Percentiles rank a stretch among this genome's conserved stretches.
Evolutionary conservation across 2,329 filamentous ascomycete genomes (phyloP).

Genomic region (Apiospora rasikravindrae): DNA sequence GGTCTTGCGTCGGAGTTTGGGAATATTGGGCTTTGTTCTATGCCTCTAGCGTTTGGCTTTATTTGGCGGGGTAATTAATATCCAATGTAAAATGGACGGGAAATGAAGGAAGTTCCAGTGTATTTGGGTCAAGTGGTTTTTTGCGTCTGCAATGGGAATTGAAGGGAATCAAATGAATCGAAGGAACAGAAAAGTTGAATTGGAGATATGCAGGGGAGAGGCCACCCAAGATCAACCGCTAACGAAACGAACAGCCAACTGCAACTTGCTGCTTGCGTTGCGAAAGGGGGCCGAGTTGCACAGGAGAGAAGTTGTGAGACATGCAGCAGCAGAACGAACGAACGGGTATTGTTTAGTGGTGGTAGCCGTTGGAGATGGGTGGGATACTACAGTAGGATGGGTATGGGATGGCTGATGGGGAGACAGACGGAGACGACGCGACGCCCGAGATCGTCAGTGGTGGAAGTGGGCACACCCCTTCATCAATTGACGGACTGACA

Average conservation of each 20-base stretch:
- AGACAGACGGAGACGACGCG: slow-evolving; percentile 10
- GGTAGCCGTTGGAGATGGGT: slow-evolving; percentile 14
- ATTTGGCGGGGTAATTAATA: slow-evolving; percentile 16
- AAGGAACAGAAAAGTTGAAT: slow-evolving; percentile 3
- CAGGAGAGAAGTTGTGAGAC: slow-evolving; percentile 9
- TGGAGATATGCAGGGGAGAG: slow-evolving; percentile 14
- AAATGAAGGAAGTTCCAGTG: slow-evolving; percentile 14
- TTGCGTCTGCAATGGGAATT: not conserved
- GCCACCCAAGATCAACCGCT: not conserved
- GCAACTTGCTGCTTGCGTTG: not conserved
- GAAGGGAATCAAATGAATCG: not conserved
- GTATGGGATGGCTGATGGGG: slow-evolving; percentile 14
- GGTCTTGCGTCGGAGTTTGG: slow-evolving; percentile 4
- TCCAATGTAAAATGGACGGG: not conserved
- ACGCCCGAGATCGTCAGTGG: slow-evolving; percentile 14
- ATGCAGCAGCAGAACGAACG: slow-evolving; percentile 11
- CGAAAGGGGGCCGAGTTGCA: slow-evolving; percentile 15
- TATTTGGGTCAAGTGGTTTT: not conserved
- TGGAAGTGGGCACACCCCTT: slow-evolving; percentile 13
- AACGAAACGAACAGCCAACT: not conserved
- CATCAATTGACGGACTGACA: not conserved
- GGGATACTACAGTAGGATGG: not conserved
- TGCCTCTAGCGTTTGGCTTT: slow-evolving; percentile 2
- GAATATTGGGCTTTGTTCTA: slow-evolving; percentile 8
- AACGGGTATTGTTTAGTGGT: slow-evolving; percentile 14